Percentiles rank a stretch among this genome's conserved stretches.
These are phyloP conservation scores for Pharus latifolius DNA, from an alignment of 176 grass and related monocot species.

Conservation along the genomic window DNA sequence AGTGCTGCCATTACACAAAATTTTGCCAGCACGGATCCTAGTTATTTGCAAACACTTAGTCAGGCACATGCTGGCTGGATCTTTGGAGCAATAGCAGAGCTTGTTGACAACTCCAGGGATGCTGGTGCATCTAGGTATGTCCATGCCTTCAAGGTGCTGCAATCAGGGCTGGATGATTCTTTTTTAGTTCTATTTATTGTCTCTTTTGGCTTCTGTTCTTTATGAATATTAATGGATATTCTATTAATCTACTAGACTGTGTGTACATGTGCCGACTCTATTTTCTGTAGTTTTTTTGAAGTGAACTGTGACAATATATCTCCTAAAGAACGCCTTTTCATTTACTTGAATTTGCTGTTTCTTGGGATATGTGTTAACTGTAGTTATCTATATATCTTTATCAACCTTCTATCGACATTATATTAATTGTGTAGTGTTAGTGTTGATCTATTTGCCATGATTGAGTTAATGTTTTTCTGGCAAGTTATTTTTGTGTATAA, in stretches of 20 bases:
- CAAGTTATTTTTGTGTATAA: too few relatives aligned
- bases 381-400: too few relatives aligned
- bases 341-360: too few relatives aligned
- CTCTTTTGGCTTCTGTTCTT: conserved; percentile 4
- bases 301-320: background rate
- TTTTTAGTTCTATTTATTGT: background rate
- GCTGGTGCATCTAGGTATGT: conserved; percentile 61
- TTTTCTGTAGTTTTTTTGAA: conserved; percentile 1
- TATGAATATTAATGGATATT: background rate
- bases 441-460: too few relatives aligned
- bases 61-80: conserved; percentile 85
- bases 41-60: conserved; percentile 76
- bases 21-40: conserved; percentile 58
- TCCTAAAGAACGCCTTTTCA: background rate
- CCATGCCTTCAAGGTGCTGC: conserved; percentile 3
- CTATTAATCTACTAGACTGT: background rate
- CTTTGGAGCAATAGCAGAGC: conserved; percentile 87
- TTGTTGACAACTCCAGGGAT: conserved; percentile 89
- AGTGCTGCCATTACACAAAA: conserved; percentile 29
- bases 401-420: too few relatives aligned
- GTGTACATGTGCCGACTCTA: background rate
- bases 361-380: too few relatives aligned
- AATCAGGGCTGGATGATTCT: background rate
- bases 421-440: too few relatives aligned
- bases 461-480: too few relatives aligned